Base-by-base conservation (phyloP, 2,329 filamentous ascomycete species). In the Chaetoscypha palmicola region DNA sequence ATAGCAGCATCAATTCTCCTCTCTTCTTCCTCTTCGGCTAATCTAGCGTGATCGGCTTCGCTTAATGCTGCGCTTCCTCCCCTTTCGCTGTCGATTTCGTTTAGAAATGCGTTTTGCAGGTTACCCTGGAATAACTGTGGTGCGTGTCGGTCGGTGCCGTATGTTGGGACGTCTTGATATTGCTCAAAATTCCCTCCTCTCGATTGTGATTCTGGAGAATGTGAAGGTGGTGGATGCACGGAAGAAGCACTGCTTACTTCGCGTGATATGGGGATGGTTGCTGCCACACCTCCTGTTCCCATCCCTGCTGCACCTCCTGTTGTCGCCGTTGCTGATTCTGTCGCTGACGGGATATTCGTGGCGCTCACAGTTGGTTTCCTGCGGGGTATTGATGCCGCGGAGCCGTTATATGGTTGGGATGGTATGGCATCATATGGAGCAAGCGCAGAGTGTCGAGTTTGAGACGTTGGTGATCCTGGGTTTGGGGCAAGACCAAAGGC, bases 1-100 rank as follows among this genome's bases (percentile, higher is more conserved):
- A 59, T 59, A 23, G 57, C 57, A 31, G 50, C 52, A 44, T 59
- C 57, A 16, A 59, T 59, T 38, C 51, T 54, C 44, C 56, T 51
- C 50, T 61, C 58, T 35, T 60, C 58, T 17, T 61, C 58, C 28
- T 59, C 58, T 21, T 48, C 46, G 16, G 24, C 30, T 37, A 57
- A 39, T 44, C 51, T 46, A 41, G 48, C 51, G 2, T 54, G 32
- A 35, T 61, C 58, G 5, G 58, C 58, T 1, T 48, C 41, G 23
- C 45, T 57, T 52, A 58, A 55, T 3, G 53, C 51, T 30, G 52
- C 48, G 28, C 54, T 53, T 2, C 45, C 45, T 10, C 26, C 35
- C 10, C 17, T 35, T 4, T 33, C 14, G 16, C 32, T 31, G 5
- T 20, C 14, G 2, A 34, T 40, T 8, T 43, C 43, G 28, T 36